Base-by-base conservation (phyloP, 805 yeast species). In the Zygoascus biomembranicola region DNA sequence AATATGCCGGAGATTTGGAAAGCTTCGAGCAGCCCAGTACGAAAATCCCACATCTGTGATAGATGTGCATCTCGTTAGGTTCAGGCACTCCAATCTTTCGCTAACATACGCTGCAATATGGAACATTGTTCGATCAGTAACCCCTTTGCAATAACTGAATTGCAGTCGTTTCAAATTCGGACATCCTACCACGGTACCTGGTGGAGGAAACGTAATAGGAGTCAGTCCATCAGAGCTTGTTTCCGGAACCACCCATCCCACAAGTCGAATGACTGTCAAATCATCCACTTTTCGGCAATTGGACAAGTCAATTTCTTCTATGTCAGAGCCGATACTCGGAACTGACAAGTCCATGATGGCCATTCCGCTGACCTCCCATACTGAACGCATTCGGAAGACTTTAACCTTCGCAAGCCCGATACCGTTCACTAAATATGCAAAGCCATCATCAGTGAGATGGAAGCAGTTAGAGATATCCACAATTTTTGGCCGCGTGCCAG, bases 321-420 rank as follows among this genome's bases (percentile, higher is more conserved):
- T 68, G 57, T 75, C 68, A 35, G 74, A 71, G 8, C 90, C 90
- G 32, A 84, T 81, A 59, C 78, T 74, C 0, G 84, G 83, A 1
- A 78, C 81, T 1, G 88, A 77, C 43, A 85, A 67, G 64, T 86
- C 92, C 89, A 85, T 84, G 32, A 85, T 83, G 2, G 90, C 86
- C 87, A 84, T 82, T 1, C 89, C 87, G 55, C 84, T 78, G 8
- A 86, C 80, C 59, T 84, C 87, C 92, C 92, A 85, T 48, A 79
- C 83, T 14, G 86, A 80, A 56, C 73, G 74, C 89, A 85, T 83
- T 55, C 74, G 76, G 49, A 86, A 69, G 9, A 69, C 67, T 51
- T 73, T 71, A 46, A 86, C 76, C 32, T 74, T 73, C 2, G 89
- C 89, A 59, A 83, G 80, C 1, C 90, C 90, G 52, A 84, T 75